A percentile compares a stretch with the other conserved stretches of the same genome.
These are phyloP conservation scores for Neurospora pannonica DNA, from an alignment of 495 filamentous ascomycete genomes.

Conservation along the genomic window DNA sequence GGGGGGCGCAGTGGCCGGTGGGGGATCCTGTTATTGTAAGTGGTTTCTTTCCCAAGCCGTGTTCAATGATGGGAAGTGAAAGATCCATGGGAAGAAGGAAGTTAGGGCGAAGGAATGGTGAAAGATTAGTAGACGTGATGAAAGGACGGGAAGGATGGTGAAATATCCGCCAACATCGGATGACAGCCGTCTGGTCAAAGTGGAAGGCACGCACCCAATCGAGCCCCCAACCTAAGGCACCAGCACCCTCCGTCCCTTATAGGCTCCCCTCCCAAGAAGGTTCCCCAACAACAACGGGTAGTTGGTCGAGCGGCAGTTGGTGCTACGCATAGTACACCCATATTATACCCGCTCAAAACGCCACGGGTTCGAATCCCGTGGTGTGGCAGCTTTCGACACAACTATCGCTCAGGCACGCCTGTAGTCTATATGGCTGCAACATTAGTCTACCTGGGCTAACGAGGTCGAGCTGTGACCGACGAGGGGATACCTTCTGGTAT, in stretches of 20 bases:
- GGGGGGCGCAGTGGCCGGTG: constrained; percentile 50
- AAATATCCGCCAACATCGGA: background rate
- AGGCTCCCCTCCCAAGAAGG: background rate
- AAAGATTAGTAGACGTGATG: background rate
- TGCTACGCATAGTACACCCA: background rate
- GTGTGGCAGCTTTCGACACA: background rate
- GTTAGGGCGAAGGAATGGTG: background rate
- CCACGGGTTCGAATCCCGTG: background rate
- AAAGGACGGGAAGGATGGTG: background rate
- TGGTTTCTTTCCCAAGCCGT: background rate
- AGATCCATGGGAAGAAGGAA: background rate
- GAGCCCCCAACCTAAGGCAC: background rate
- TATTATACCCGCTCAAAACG: background rate
- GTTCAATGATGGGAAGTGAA: background rate
- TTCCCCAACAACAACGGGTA: background rate
- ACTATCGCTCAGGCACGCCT: background rate
- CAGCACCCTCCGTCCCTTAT: background rate
- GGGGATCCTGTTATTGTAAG: constrained; percentile 44
- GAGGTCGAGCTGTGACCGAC: background rate
- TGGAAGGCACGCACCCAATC: background rate
- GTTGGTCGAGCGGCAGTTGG: background rate
- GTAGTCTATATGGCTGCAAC: background rate
- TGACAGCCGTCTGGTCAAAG: background rate
- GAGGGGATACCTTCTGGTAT: background rate
- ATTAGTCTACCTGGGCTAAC: background rate